Evolutionary conservation across 768 basidiomycete species (phyloP).

Genomic region (Rhodotorula babjevae): DNA sequence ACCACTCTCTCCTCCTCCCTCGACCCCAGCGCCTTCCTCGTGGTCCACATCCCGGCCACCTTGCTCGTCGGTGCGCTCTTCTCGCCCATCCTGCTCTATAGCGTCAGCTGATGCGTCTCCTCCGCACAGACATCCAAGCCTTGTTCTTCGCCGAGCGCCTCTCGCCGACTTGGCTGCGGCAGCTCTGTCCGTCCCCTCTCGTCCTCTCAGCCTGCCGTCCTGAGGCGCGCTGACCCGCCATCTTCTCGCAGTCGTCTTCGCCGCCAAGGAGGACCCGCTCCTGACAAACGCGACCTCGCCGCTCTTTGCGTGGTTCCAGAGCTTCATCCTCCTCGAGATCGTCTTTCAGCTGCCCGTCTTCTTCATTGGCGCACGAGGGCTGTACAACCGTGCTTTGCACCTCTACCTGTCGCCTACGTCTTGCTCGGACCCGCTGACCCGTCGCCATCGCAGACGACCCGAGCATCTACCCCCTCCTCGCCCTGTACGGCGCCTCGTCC

Average conservation of each 20-base stretch:
- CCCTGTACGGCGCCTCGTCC: slow-evolving; percentile 71
- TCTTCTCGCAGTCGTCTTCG: slow-evolving; percentile 13
- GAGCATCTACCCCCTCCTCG: slow-evolving; percentile 60
- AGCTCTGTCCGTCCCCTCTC: slow-evolving; percentile 45
- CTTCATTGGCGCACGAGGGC: slow-evolving; percentile 60
- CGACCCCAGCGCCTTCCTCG: slow-evolving; percentile 22
- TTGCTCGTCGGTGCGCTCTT: slow-evolving; percentile 54
- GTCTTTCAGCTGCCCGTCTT: slow-evolving; percentile 69
- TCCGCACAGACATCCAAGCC: slow-evolving; percentile 55
- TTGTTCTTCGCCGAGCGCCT: slow-evolving; percentile 53
- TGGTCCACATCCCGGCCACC: slow-evolving; percentile 63
- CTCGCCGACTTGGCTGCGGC: slow-evolving; percentile 48
- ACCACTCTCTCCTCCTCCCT: background rate
- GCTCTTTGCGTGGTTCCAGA: slow-evolving; percentile 35
- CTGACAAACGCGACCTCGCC: slow-evolving; percentile 34
- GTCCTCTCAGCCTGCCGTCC: too few species aligned
- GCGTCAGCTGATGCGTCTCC: background rate
- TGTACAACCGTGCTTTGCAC: slow-evolving; percentile 55
- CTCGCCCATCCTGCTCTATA: rapidly evolving
- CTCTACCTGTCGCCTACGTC: background rate
- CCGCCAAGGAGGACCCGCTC: slow-evolving; percentile 30
- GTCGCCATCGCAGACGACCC: slow-evolving; percentile 50
- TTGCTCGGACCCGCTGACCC: slow-evolving; percentile 5
- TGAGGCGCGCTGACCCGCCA: background rate
- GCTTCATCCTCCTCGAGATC: slow-evolving; percentile 45